Evolutionary conservation across 2,329 filamentous ascomycete species (phyloP).

Genomic region (Didymella pinodella): DNA sequence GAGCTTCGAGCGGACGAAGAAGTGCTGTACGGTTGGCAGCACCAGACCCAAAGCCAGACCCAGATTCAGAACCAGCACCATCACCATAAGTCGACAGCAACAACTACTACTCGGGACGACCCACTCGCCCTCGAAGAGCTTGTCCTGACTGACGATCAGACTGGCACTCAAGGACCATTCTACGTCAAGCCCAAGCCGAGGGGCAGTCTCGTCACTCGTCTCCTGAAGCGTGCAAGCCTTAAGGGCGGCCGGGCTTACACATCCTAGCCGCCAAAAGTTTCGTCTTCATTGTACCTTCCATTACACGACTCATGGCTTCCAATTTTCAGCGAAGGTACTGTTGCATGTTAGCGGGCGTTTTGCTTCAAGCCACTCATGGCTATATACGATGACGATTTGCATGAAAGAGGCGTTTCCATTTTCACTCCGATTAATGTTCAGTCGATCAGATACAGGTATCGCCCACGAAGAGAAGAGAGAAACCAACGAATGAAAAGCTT

Average conservation of each 20-base stretch:
- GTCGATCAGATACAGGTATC: background rate
- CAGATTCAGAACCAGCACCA: constrained; percentile 10
- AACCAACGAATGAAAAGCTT: constrained; percentile 2
- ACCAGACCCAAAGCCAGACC: constrained; percentile 6
- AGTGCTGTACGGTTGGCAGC: constrained; percentile 74
- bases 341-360: constrained; percentile 41
- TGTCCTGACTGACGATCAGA: constrained; percentile 57
- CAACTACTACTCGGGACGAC: constrained; percentile 51
- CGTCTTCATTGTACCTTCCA: background rate
- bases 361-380: constrained; percentile 16
- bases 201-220: constrained; percentile 45
- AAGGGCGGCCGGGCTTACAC: constrained; percentile 34
- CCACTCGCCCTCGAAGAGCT: constrained; percentile 65
- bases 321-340: constrained; percentile 17
- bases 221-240: constrained; percentile 50
- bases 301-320: constrained; percentile 11
- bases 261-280: constrained; percentile 11
- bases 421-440: constrained; percentile 4
- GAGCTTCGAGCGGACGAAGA: constrained; percentile 81
- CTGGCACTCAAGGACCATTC: constrained; percentile 56
- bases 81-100: constrained; percentile 24
- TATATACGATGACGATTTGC: constrained; percentile 36
- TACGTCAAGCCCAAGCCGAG: constrained; percentile 51
- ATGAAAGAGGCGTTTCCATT: constrained; percentile 37
- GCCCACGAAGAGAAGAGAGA: background rate